Base-by-base conservation (phyloP, 805 yeast genomes). In the Yarrowia deformans region DNA sequence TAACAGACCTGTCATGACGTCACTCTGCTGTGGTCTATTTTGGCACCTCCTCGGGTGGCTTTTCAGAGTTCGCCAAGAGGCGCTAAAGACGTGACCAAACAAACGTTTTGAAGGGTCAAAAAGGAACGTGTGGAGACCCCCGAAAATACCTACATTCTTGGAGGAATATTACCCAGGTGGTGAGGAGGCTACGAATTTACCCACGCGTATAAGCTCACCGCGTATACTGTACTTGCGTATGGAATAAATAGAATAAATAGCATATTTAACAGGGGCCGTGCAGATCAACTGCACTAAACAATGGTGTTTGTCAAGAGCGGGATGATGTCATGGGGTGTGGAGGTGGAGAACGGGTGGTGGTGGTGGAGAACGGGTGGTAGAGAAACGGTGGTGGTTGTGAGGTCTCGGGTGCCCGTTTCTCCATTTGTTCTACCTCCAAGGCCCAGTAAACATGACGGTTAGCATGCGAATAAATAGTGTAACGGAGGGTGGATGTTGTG, bases 221-320 rank as follows among this genome's bases (percentile, higher is more conserved):
- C n/a, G n/a, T n/a, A n/a, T n/a, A n/a, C n/a, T n/a, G n/a, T 23
- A 23, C 29, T 2, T 23, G 29, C 4, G 29, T 23, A 4, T 23
- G 29, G 29, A 56, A 56, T 56, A 56, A 29, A 56, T 56, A 40
- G 63, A 56, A 40, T 40, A 56, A 40, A 56, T 56, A 56, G 61
- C 61, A 55, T 55, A 29, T 40, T 29, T 56, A 56, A 56, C 63
- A 56, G 63, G 48, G 63, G 46, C 61, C 46, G 63, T 54, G 60
- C 63, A 56, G 63, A 23, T 40, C 37, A 56, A 56, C 63, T 56
- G 63, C 46, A 55, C 58, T 9, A 35, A n/a, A 49, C 54, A 32
- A 32, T 29, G 56, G 56, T 50, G 56, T 50, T 34, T 52, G 58
- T 43, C 58, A 52, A 37, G 43, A 52, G 56, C 55, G 55, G 29